Conservation (phyloP, 805 yeast genomes). For the Candida methanosorbosa region DNA sequence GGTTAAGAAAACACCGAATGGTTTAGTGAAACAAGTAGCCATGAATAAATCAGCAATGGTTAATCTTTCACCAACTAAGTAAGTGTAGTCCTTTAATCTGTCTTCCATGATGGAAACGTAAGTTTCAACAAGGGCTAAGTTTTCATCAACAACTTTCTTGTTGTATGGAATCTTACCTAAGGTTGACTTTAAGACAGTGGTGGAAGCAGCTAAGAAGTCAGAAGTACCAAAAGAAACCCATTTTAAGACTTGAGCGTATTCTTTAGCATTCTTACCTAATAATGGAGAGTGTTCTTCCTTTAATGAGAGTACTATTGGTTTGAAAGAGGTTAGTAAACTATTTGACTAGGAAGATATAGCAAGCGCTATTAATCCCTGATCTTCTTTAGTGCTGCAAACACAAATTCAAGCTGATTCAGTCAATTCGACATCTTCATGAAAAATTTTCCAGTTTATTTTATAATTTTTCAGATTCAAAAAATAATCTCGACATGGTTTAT, state of each 20-base stretch:
- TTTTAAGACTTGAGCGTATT: conserved; percentile 57
- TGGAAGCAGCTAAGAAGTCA: conserved; percentile 46
- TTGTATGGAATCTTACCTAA: conserved; percentile 65
- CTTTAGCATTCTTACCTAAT: conserved; percentile 53
- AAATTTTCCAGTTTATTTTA: no score
- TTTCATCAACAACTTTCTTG: conserved; percentile 44
- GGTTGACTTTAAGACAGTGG: conserved; percentile 48
- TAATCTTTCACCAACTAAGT: conserved; percentile 28
- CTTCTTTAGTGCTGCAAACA: neutral
- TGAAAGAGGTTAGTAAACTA: neutral
- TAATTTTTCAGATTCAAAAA: conserved; percentile 37
- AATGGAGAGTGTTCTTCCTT: conserved; percentile 34
- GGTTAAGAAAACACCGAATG: conserved; percentile 31
- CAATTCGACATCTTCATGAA: no score
- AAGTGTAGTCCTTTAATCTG: conserved; percentile 26
- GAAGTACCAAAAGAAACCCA: conserved; percentile 74
- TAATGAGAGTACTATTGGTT: conserved; percentile 32
- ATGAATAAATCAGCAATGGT: conserved; percentile 26
- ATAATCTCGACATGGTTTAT: conserved; percentile 60
- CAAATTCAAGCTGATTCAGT: no score
- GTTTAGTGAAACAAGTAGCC: conserved; percentile 28
- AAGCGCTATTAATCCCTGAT: neutral
- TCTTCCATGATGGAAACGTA: conserved; percentile 13
- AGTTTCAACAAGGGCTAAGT: conserved; percentile 2
- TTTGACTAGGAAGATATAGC: conserved; percentile 2